Percentiles rank a stretch among this genome's conserved stretches.
phyloP scores from a whole-genome alignment of 768 basidiomycete genomes.

The Russula dissimulans region DNA sequence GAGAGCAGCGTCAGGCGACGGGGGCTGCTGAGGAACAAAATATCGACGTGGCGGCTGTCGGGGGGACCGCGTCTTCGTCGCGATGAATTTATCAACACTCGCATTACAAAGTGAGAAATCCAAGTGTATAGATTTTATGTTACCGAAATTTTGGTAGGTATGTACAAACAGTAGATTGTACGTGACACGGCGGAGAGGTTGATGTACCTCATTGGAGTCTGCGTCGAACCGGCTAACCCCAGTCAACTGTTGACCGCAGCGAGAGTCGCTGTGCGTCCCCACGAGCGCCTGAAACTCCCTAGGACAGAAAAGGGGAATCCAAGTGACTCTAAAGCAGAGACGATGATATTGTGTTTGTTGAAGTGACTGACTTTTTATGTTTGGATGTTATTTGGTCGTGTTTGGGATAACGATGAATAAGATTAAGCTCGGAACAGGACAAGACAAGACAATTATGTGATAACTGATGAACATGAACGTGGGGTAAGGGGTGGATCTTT shows the following conservation, averaged over 20 bases:
- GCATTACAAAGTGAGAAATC: background rate
- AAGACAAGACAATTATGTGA: background rate
- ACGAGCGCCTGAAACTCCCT: slow-evolving; percentile 23
- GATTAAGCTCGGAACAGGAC: background rate
- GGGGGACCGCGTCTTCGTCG: background rate
- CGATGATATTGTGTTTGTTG: slow-evolving; percentile 4
- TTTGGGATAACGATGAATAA: background rate
- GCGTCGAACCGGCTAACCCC: slow-evolving; percentile 15
- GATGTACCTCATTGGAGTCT: slow-evolving; percentile 18
- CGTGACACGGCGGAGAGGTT: background rate
- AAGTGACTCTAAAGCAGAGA: slow-evolving; percentile 26
- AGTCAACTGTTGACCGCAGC: slow-evolving; percentile 17
- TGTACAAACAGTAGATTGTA: background rate
- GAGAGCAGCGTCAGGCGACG: slow-evolving; percentile 35
- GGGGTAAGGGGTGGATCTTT: no score
- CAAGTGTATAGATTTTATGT: background rate
- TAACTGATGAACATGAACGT: background rate
- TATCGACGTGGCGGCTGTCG: slow-evolving; percentile 17
- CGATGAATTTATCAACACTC: background rate
- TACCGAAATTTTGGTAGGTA: background rate
- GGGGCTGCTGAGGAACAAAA: slow-evolving; percentile 23
- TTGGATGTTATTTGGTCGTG: slow-evolving; percentile 15
- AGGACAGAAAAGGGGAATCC: slow-evolving; percentile 16
- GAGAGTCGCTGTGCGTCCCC: slow-evolving; percentile 22
- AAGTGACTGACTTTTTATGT: background rate